Evolutionary conservation across 2,329 filamentous ascomycete species (phyloP).

Genomic region (Berkeleyomyces basicola): DNA sequence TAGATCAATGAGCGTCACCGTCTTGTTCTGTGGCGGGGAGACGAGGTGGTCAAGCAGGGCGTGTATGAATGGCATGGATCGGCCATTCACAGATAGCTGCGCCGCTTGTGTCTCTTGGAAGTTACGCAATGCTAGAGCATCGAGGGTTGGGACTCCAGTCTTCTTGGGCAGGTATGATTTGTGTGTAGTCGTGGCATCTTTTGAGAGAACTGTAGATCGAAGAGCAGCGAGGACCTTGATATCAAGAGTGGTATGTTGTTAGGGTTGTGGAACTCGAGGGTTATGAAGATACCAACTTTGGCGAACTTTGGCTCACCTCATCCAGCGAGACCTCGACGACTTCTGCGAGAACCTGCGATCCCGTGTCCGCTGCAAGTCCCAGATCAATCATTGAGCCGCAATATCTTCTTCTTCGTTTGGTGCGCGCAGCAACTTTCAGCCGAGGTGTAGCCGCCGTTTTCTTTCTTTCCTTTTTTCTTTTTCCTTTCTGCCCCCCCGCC

Average conservation of each 20-base stretch:
- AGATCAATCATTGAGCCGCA: slow-evolving; percentile 15
- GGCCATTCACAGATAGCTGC: slow-evolving; percentile 34
- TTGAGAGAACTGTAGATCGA: slow-evolving; percentile 14
- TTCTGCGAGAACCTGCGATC: slow-evolving; percentile 35
- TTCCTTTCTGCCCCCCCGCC: background rate
- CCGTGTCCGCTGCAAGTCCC: slow-evolving; percentile 26
- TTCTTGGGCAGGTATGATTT: slow-evolving; percentile 17
- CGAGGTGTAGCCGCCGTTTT: background rate
- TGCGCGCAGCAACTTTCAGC: too few species aligned
- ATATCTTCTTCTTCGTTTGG: background rate
- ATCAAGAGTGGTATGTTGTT: slow-evolving; percentile 16
- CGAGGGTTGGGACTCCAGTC: slow-evolving; percentile 29
- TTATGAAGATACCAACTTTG: slow-evolving; percentile 7
- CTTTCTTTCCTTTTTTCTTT: background rate
- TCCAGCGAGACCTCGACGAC: slow-evolving; percentile 41
- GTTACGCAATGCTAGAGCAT: slow-evolving; percentile 30
- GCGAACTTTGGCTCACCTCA: slow-evolving; percentile 30
- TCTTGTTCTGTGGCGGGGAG: slow-evolving; percentile 28
- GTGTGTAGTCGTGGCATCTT: slow-evolving; percentile 7
- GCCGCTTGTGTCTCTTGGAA: slow-evolving; percentile 31
- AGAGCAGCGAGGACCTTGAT: slow-evolving; percentile 13
- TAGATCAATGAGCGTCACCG: slow-evolving; percentile 38
- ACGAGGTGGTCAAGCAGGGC: slow-evolving; percentile 35
- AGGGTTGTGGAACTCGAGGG: slow-evolving; percentile 17
- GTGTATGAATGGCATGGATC: slow-evolving; percentile 39